phyloP scores from a whole-genome alignment of 768 basidiomycete species.

The Agaricus subrufescens region DNA sequence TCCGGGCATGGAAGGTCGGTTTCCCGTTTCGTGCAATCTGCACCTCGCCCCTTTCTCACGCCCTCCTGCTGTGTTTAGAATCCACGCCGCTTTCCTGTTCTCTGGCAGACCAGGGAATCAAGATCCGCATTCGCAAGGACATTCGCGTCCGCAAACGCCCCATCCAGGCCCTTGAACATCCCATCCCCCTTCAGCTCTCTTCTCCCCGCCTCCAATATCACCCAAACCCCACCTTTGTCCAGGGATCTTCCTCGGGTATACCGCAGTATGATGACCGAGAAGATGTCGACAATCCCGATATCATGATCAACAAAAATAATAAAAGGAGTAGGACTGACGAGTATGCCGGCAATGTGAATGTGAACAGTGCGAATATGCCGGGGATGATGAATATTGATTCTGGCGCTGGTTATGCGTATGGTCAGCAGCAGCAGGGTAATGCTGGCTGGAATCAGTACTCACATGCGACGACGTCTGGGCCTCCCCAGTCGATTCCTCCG shows the following conservation, averaged over 20 bases:
- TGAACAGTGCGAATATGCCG: constrained; percentile 12
- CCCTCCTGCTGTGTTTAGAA: constrained; percentile 39
- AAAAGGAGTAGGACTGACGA: constrained; percentile 35
- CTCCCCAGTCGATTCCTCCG: constrained; percentile 29
- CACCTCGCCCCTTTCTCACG: constrained; percentile 6
- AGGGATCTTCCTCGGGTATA: not conserved
- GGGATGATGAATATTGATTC: constrained; percentile 15
- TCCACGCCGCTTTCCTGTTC: constrained; percentile 86
- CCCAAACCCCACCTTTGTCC: not conserved
- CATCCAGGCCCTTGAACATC: constrained; percentile 34
- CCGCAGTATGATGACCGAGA: constrained; percentile 19
- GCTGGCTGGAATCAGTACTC: constrained; percentile 28
- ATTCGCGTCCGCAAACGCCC: constrained; percentile 78
- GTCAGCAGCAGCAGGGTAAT: constrained; percentile 10
- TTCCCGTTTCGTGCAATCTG: not conserved
- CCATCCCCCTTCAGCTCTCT: constrained; percentile 20
- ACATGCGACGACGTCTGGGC: constrained; percentile 21
- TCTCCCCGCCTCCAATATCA: constrained; percentile 16
- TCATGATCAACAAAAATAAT: constrained; percentile 27
- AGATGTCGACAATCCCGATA: constrained; percentile 15
- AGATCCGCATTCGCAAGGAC: constrained; percentile 91
- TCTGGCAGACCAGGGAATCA: constrained; percentile 93
- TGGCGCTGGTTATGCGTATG: constrained; percentile 12
- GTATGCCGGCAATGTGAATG: constrained; percentile 13
- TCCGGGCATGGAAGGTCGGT: constrained; percentile 88